phyloP scores from a whole-genome alignment of 352 stramenopile species.

The Phytophthora citricola region DNA sequence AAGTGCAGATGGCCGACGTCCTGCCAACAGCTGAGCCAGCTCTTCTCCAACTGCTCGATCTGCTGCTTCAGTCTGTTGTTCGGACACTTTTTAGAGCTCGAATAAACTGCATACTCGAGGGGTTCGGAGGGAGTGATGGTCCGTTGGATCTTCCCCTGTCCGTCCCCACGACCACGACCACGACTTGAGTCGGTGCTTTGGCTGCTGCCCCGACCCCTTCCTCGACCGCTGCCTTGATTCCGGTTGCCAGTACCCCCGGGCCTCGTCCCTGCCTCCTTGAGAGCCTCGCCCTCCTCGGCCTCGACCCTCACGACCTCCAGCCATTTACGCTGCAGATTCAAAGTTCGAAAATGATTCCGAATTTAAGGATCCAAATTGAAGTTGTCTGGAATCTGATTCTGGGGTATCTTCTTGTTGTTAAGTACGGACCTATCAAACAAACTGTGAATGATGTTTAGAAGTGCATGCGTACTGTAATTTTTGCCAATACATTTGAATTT shows the following conservation, averaged over 20 bases:
- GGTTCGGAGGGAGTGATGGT: constrained; percentile 19
- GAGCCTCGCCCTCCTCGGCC: constrained; percentile 7
- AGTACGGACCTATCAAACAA: too few species aligned
- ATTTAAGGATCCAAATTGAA: too few species aligned
- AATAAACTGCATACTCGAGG: constrained; percentile 58
- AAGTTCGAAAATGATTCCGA: too few species aligned
- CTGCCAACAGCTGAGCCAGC: constrained; percentile 64
- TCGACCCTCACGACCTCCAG: constrained; percentile 17
- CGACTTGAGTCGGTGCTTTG: constrained; percentile 5
- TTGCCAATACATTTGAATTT: too few species aligned
- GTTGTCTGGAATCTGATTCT: too few species aligned
- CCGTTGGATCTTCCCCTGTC: not conserved
- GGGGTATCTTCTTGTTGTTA: too few species aligned
- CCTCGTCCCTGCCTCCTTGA: constrained; percentile 16
- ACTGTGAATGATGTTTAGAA: too few species aligned
- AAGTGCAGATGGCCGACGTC: constrained; percentile 38
- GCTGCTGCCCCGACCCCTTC: not conserved
- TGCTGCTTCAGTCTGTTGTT: constrained; percentile 47
- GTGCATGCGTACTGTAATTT: too few species aligned
- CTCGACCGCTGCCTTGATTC: constrained; percentile 11
- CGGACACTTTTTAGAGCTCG: constrained; percentile 48
- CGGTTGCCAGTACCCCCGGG: constrained; percentile 1
- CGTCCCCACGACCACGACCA: not conserved
- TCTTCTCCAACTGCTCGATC: constrained; percentile 38
- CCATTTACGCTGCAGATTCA: not conserved